phyloP scores from a whole-genome alignment of 345 rosid species.

The Euclidium syriacum region DNA sequence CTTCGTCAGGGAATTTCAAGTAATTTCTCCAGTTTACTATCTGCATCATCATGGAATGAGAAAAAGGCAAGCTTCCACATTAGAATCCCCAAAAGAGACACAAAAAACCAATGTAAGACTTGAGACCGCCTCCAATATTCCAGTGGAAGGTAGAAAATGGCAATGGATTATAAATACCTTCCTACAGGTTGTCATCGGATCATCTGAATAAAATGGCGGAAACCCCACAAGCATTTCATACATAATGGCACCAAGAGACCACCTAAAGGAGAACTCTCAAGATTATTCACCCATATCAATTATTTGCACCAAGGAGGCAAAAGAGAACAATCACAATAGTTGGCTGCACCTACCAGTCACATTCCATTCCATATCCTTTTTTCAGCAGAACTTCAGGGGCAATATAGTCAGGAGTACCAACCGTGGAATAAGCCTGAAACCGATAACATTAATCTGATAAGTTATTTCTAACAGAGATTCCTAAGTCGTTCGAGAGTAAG shows the following conservation, averaged over 20 bases:
- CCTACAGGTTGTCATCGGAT: slow-evolving; percentile 97
- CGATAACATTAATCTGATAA: slow-evolving; percentile 21
- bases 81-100: not conserved
- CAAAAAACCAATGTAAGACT: slow-evolving; percentile 2
- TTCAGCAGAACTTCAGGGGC: slow-evolving; percentile 96
- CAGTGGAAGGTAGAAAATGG: not conserved
- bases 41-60: slow-evolving; percentile 30
- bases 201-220: slow-evolving; percentile 98
- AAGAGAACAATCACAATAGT: slow-evolving; percentile 2
- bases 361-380: slow-evolving; percentile 98
- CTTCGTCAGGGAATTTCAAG: slow-evolving; percentile 97
- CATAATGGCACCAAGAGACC: slow-evolving; percentile 99
- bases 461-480: slow-evolving; percentile 14
- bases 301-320: slow-evolving; percentile 1
- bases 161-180: slow-evolving; percentile 49
- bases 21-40: slow-evolving; percentile 98
- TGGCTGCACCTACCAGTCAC: slow-evolving; percentile 79
- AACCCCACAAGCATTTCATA: slow-evolving; percentile 99
- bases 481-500: slow-evolving; percentile 3
- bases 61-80: not conserved
- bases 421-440: slow-evolving; percentile 95
- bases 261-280: slow-evolving; percentile 48
- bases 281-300: slow-evolving; percentile 13
- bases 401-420: slow-evolving; percentile 97
- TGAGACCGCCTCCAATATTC: not conserved